Base-by-base conservation (phyloP, 106 monocot genomes). In the Allium fistulosum region DNA sequence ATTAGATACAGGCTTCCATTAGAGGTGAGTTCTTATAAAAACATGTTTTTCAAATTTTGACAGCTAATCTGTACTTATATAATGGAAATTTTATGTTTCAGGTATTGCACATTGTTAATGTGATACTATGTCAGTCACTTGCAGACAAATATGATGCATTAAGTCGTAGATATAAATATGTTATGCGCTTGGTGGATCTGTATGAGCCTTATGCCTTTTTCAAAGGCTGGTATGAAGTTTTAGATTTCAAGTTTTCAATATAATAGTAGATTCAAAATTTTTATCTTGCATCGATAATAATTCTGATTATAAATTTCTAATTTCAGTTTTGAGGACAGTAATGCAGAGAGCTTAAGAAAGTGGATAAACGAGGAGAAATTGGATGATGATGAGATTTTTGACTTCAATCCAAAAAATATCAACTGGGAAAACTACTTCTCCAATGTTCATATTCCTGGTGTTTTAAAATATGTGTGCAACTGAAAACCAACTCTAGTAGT, bases 191-290 rank as follows among this genome's bases (percentile, higher is more conserved):
- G 1, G 82, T 80, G 26, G 73, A 92, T 8, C 77, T 92, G 11
- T 87, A 92, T 46, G 71, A 69, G 57, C 91, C 91, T 11, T 92
- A 85, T 59, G 56, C 46, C 58, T 85, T 78, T 77, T 92, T 92
- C 78, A 80, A 79, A 37, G 90, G 85, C 50, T 67, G 80, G 85
- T 85, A 86, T 48, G 75, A 15, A 15, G 6, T 68, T 51, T 62
- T 17, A 12, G 7, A 63, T 49, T 16, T 65, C 16, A 10, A 1
- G 4, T 46, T 62, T 28, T 27, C 12, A 62, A 11, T 62, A 11
- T 62, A 5, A 22, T 60, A 18, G 8, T 18, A 22, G 17, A 22
- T 16, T 10, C 26, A 8, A 17, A 7, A 9, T 17, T 9, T 47
- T 55, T 14, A 2, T 26, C 13, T 17, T 7, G 10, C 11, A 27